Evolutionary conservation across 495 filamentous ascomycete species (phyloP).

Genomic region (Neohortaea acidophila): DNA sequence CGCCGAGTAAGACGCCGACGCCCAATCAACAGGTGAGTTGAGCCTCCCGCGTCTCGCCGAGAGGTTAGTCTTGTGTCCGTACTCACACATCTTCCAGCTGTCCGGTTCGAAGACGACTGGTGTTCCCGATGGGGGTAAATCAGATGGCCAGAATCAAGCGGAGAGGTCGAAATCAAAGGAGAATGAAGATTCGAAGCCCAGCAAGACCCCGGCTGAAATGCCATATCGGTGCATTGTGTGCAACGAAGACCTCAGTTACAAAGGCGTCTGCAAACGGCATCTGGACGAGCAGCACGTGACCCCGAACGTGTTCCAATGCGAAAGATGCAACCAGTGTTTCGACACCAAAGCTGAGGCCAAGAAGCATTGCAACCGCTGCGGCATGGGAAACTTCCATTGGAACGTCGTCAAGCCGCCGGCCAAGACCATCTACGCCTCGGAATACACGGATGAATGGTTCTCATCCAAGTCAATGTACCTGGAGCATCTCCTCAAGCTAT

Average conservation of each 20-base stretch:
- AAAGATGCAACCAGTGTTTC: constrained; percentile 7
- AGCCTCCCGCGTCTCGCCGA: no score
- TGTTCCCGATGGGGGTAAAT: no score
- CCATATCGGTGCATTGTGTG: constrained; percentile 12
- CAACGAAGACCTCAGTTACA: constrained; percentile 5
- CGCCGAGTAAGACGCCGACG: no score
- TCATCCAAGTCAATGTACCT: constrained; percentile 7
- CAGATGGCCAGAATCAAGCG: no score
- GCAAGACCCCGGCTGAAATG: not conserved
- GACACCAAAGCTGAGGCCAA: constrained; percentile 8
- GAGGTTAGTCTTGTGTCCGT: no score
- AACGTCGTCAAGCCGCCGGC: not conserved
- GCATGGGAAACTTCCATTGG: constrained; percentile 1
- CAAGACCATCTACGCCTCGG: constrained; percentile 10
- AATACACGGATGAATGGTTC: constrained; percentile 7
- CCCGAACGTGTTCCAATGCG: constrained; percentile 9
- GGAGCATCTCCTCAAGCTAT: constrained; percentile 8
- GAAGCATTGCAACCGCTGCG: constrained; percentile 8
- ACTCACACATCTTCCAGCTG: no score
- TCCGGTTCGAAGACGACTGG: no score
- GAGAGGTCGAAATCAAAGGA: no score
- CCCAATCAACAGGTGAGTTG: no score
- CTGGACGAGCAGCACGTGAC: constrained; percentile 15
- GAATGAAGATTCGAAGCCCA: no score
- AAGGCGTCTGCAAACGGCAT: constrained; percentile 16